Evolutionary conservation across 1,284 basidiomycete genomes (phyloP), one percentile per base, ranked within the genome.

Genomic region (Somion occarium): DNA sequence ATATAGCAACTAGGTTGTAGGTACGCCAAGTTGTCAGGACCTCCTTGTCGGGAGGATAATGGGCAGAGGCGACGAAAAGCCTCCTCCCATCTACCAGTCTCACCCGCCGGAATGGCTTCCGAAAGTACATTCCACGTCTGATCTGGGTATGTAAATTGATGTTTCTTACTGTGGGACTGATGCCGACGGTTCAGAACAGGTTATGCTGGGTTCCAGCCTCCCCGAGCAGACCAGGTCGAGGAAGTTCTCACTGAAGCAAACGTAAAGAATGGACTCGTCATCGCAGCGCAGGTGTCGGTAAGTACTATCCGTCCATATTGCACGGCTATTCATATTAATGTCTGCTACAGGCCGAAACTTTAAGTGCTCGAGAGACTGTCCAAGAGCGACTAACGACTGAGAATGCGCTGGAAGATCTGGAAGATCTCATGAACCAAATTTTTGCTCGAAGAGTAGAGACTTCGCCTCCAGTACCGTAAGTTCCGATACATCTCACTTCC

Each of bases 131-230:
- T 65, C 63, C 7, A 72, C 77, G 25, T 85, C 83, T 23, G 88
- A 91, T 63, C 69, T 90, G 44, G 88, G 88, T 82, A 53, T 56
- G 72, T 52, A 24, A 12, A 39, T 20, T 18, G 38, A 30, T 9
- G 22, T 23, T 12, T 44, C 30, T 49, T 55, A n/a, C 0, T 19
- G 18, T 20, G 34, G 11, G 3, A 5, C 20, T 30, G 20, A 34
- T 12, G 26, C 25, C 13, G 15, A 12, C 37, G 43, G 12, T 49
- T 18, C 3, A 27, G 9, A 46, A 44, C 52, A 93, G 91, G 93
- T 13, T 94, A 87, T 63, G 81, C 85, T 47, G 91, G 93, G 30
- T 93, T 93, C 64, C 83, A 89, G 64, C 93, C 93, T 38, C 89
- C 93, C 2, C 76, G 82, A 49, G 83, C 89, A 15, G 81, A 83